phyloP scores from a whole-genome alignment of 148 eudicot genomes.

The Heliosperma pusillum region DNA sequence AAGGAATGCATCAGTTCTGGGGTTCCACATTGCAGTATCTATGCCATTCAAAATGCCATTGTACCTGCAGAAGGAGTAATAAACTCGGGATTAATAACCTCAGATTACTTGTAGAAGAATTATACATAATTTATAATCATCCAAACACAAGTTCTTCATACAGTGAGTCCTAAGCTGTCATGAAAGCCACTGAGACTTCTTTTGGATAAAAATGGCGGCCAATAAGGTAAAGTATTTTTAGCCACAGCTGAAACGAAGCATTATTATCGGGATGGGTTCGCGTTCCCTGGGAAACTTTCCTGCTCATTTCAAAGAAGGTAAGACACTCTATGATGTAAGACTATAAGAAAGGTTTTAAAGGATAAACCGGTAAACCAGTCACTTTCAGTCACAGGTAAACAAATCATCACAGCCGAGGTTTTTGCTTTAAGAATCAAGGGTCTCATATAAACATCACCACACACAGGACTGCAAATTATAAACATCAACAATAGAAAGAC shows the following conservation, averaged over 20 bases:
- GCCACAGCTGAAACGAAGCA: not conserved
- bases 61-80: constrained; percentile 45
- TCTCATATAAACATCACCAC: too few relatives aligned
- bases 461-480: too few relatives aligned
- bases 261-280: too few relatives aligned
- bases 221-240: not conserved
- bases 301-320: too few relatives aligned
- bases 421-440: too few relatives aligned
- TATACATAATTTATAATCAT: not conserved
- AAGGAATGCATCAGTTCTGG: constrained; percentile 57
- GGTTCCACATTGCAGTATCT: constrained; percentile 75
- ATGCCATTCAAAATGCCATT: constrained; percentile 76
- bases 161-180: not conserved
- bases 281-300: too few relatives aligned
- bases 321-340: too few relatives aligned
- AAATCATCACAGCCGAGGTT: too few relatives aligned
- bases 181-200: not conserved
- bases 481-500: too few relatives aligned
- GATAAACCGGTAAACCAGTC: not conserved
- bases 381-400: not conserved
- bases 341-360: too few relatives aligned
- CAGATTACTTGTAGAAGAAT: not conserved
- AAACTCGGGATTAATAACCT: not conserved
- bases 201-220: not conserved
- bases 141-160: not conserved